Evolutionary conservation across 2,329 filamentous ascomycete genomes (phyloP).

Genomic region (Trichoderma sp.): DNA sequence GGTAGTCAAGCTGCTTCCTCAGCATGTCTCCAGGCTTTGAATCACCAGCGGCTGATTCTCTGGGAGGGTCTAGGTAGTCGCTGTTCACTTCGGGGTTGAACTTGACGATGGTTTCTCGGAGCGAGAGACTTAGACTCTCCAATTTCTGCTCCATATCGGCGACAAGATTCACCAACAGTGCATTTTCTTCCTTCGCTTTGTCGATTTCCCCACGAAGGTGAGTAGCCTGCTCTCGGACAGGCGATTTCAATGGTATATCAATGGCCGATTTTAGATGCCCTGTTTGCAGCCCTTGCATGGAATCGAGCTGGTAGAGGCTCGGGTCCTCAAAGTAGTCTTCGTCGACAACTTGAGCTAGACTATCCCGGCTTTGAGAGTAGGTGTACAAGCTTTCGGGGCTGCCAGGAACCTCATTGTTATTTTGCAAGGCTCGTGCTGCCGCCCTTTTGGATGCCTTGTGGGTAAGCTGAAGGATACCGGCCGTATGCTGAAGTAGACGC

Average conservation of each 20-base stretch:
- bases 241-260: conserved; percentile 62
- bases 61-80: conserved; percentile 48
- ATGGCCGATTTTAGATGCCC: conserved; percentile 37
- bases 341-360: conserved; percentile 55
- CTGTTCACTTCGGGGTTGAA: conserved; percentile 59
- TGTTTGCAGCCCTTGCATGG: conserved; percentile 51
- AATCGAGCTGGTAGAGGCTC: conserved; percentile 71
- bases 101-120: conserved; percentile 67
- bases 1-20: conserved; percentile 65
- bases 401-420: conserved; percentile 62
- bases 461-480: conserved; percentile 86
- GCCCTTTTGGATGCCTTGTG: conserved; percentile 70
- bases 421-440: conserved; percentile 41
- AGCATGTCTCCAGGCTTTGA: conserved; percentile 51
- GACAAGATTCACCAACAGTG: conserved; percentile 32
- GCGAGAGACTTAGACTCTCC: conserved; percentile 64
- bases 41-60: conserved; percentile 29
- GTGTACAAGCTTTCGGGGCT: conserved; percentile 77
- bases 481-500: conserved; percentile 83
- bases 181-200: conserved; percentile 49
- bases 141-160: conserved; percentile 48
- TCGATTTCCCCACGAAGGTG: conserved; percentile 52
- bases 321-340: conserved; percentile 74
- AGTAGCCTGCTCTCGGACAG: conserved; percentile 54
- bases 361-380: conserved; percentile 62